Evolutionary conservation across 192 early-diverging fungal genomes (phyloP), one percentile per base, ranked within the genome.

Genomic region (Gamsiella multidivaricata): DNA sequence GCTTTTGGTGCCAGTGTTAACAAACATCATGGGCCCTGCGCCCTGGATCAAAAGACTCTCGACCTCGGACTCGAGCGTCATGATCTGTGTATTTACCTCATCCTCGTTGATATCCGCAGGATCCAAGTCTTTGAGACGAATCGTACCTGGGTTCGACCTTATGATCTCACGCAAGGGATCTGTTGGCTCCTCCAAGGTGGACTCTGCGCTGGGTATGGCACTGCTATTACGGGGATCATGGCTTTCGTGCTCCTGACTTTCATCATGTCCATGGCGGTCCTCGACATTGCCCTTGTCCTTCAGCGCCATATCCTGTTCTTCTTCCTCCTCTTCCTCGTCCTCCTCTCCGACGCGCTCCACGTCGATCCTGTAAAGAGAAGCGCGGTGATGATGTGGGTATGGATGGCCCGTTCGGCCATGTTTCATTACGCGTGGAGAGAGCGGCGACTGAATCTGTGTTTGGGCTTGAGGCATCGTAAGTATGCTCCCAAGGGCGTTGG

Each of bases 1-100:
- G 20, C 39, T 42, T 9, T 31, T 46, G 3, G 29, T 42, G 18
- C 7, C 45, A 20, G 54, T 8, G 22, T 33, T 20, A 6, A 42
- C 51, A 62, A 66, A 67, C 57, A 66, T 60, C 58, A 68, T 14
- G 4, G 65, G 59, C 0, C n/a, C n/a, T n/a, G 64, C 36, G 22
- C 28, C 46, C 31, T 76, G 73, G 26, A 76, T 61, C 36, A 76
- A 28, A 2, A 76, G 20, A 25, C 53, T 56, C 31, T 76, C 65
- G n/a, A 76, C 73, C 34, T 76, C 73, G 17, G 73, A 76, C 32
- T 76, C 73, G 18, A 76, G 65, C 5, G 49, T 76, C 65, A 76
- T 61, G 18, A 76, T 76, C 53, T 76, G 64, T 11, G 46, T 23
- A 5, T 68, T 54, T 20, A 76, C 65, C 14, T 67, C 59, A 2